Conservation (phyloP, 2,329 filamentous ascomycete genomes). For the Zymoseptoria tritici region DNA sequence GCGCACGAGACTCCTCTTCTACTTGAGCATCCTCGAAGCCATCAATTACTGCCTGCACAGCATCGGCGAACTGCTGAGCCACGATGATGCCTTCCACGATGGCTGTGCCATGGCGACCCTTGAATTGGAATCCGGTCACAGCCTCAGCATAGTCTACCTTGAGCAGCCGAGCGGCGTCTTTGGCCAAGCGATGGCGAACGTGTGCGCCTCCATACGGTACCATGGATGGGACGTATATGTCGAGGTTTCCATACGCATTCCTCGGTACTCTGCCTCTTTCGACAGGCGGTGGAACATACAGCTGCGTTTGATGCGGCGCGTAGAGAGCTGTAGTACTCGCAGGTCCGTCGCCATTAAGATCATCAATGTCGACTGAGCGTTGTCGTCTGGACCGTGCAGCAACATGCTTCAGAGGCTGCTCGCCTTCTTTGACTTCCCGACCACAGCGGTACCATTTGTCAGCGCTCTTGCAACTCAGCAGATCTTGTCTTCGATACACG, state of each 20-base stretch:
- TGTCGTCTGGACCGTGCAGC: conserved; percentile 24
- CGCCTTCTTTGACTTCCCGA: conserved; percentile 65
- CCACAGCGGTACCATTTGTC: conserved; percentile 91
- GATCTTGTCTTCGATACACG: conserved; percentile 75
- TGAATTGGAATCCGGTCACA: conserved; percentile 83
- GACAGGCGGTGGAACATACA: conserved; percentile 71
- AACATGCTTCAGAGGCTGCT: conserved; percentile 72
- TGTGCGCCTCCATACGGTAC: conserved; percentile 54
- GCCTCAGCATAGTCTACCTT: conserved; percentile 83
- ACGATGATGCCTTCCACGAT: conserved; percentile 72
- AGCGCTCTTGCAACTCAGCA: conserved; percentile 66
- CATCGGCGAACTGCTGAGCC: conserved; percentile 62
- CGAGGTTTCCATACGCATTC: conserved; percentile 56
- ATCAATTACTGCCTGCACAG: conserved; percentile 60
- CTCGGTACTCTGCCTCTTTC: conserved; percentile 61
- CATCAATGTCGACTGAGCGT: conserved; percentile 20
- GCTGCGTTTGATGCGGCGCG: conserved; percentile 54
- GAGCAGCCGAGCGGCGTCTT: conserved; percentile 65
- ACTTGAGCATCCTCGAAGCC: conserved; percentile 60
- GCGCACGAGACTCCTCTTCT: conserved; percentile 53
- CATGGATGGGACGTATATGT: conserved; percentile 58
- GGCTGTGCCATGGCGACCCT: conserved; percentile 76
- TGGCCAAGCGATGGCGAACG: conserved; percentile 51
- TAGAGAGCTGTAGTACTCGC: conserved; percentile 52
- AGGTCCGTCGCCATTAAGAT: conserved; percentile 34